Conservation (phyloP, 2,329 filamentous ascomycete species). For the Penicillium italicum region DNA sequence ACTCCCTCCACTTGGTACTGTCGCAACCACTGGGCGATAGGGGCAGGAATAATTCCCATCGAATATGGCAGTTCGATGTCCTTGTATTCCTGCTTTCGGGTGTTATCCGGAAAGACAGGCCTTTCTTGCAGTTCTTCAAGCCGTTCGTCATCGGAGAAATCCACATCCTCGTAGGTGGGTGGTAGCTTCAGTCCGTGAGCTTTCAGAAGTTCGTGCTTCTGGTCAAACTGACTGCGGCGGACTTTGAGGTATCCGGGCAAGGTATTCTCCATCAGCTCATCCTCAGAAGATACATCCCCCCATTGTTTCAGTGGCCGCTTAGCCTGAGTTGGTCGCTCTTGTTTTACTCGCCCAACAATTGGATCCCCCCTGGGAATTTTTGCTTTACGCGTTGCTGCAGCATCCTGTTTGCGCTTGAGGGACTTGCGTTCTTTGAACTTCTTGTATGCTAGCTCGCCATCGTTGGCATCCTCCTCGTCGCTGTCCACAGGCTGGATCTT, state of each 20-base stretch:
- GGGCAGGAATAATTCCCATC: conserved; percentile 75
- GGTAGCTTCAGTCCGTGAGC: conserved; percentile 71
- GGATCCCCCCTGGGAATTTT: conserved; percentile 44
- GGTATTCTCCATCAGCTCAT: conserved; percentile 54
- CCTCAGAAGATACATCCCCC: conserved; percentile 50
- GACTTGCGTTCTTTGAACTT: conserved; percentile 61
- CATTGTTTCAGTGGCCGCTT: conserved; percentile 40
- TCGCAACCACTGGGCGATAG: conserved; percentile 85
- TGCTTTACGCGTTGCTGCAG: conserved; percentile 47
- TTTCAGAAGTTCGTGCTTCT: conserved; percentile 55
- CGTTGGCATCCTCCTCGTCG: conserved; percentile 36
- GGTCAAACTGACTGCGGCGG: conserved; percentile 68
- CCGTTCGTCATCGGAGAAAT: conserved; percentile 69
- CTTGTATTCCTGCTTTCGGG: conserved; percentile 65
- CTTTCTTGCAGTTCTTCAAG: conserved; percentile 63
- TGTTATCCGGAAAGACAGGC: conserved; percentile 62
- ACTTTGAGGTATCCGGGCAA: conserved; percentile 70
- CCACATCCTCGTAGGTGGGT: conserved; percentile 69
- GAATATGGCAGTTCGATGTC: conserved; percentile 74
- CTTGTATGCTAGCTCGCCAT: conserved; percentile 52
- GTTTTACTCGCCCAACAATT: conserved; percentile 35
- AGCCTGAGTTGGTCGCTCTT: conserved; percentile 21
- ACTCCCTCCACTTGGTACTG: conserved; percentile 88
- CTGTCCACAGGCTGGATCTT: conserved; percentile 26
- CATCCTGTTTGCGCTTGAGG: conserved; percentile 51